These are phyloP conservation scores for Trichophyton benhamiae DNA, from an alignment of 2,329 filamentous ascomycete species.

Conservation along the genomic window DNA sequence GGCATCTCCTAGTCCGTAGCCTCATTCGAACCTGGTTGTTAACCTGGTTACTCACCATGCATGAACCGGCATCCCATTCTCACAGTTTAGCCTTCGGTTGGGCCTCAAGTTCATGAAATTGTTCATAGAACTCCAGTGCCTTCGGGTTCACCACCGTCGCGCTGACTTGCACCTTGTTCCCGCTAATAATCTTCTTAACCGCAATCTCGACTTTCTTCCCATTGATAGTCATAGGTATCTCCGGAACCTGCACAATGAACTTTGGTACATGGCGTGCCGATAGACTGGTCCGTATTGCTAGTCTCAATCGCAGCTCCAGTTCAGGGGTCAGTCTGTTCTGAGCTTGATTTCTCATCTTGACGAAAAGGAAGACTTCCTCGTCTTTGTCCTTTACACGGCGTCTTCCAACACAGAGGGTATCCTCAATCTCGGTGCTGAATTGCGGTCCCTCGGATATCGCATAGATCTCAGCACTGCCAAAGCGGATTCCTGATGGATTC, in stretches of 20 bases:
- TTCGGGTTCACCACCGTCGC: conserved; percentile 32
- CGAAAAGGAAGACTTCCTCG: conserved; percentile 32
- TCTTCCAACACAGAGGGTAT: conserved; percentile 30
- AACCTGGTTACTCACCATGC: no score
- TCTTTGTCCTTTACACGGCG: conserved; percentile 25
- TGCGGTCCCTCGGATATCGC: conserved; percentile 34
- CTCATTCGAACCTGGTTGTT: no score
- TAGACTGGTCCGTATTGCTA: conserved; percentile 17
- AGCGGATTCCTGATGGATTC: conserved; percentile 38
- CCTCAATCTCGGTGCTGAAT: conserved; percentile 26
- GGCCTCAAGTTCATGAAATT: conserved; percentile 15
- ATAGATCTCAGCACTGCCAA: conserved; percentile 38
- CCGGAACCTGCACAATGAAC: conserved; percentile 28
- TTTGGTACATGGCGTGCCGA: conserved; percentile 31
- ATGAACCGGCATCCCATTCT: not conserved
- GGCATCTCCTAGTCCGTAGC: no score
- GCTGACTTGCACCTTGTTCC: conserved; percentile 26
- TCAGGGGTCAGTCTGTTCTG: conserved; percentile 16
- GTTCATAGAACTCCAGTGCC: conserved; percentile 24
- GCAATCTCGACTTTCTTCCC: conserved; percentile 37
- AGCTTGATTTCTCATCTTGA: conserved; percentile 23
- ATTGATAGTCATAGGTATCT: conserved; percentile 36
- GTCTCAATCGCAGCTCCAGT: conserved; percentile 13
- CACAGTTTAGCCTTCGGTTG: conserved; percentile 13
- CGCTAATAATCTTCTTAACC: conserved; percentile 33